These are phyloP conservation scores for Coniella vitis DNA, from an alignment of 2,329 filamentous ascomycete genomes.

Conservation along the genomic window DNA sequence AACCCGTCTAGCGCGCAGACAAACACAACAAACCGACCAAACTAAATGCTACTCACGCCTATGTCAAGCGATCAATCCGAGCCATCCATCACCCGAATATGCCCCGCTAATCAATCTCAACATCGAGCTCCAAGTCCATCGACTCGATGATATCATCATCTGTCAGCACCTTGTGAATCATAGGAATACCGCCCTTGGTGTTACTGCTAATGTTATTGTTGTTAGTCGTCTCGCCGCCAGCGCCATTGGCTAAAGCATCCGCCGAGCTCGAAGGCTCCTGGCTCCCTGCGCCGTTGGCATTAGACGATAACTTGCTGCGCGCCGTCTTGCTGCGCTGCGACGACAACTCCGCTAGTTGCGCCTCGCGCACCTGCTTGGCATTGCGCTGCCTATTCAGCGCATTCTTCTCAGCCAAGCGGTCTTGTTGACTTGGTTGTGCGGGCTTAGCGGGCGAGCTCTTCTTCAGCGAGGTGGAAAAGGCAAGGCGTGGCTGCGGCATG, in stretches of 20 bases:
- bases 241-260: background rate
- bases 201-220: conserved; percentile 38
- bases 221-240: conserved; percentile 35
- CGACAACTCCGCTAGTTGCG: conserved; percentile 72
- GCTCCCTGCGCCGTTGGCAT: conserved; percentile 37
- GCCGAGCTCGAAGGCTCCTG: background rate
- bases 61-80: too few species aligned
- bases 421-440: conserved; percentile 60
- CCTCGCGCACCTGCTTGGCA: conserved; percentile 82
- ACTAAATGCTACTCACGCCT: too few species aligned
- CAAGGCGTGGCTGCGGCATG: conserved; percentile 62
- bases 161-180: conserved; percentile 71
- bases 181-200: conserved; percentile 55
- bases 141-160: conserved; percentile 90
- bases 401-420: conserved; percentile 78
- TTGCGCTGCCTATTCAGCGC: conserved; percentile 77
- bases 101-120: conserved; percentile 59
- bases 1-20: too few species aligned
- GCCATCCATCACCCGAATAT: too few species aligned
- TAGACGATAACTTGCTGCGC: conserved; percentile 59
- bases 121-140: conserved; percentile 85
- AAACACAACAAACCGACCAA: too few species aligned
- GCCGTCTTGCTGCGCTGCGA: conserved; percentile 38
- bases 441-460: conserved; percentile 38
- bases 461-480: conserved; percentile 63